Evolutionary conservation across 257 asterid genomes (phyloP).

Genomic region (Solanum sitiens): DNA sequence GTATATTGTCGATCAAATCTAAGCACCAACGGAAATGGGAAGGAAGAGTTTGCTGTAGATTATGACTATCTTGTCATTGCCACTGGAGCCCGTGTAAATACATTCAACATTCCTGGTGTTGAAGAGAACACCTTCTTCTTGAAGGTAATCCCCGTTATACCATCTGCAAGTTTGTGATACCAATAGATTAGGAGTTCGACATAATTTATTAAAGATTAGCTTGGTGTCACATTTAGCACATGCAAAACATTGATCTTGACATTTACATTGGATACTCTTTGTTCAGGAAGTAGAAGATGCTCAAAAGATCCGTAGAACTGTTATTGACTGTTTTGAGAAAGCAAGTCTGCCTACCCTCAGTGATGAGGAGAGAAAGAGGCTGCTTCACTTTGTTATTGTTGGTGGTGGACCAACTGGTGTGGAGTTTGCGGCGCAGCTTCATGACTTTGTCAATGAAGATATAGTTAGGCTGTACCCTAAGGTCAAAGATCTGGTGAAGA

Average conservation of each 20-base stretch:
- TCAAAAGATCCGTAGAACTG: constrained; percentile 78
- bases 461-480: constrained; percentile 66
- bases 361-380: constrained; percentile 71
- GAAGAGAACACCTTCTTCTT: constrained; percentile 82
- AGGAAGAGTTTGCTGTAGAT: constrained; percentile 73
- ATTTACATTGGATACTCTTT: not conserved
- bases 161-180: not conserved
- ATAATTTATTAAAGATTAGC: not conserved
- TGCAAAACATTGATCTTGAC: not conserved
- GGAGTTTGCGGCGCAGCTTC: constrained; percentile 85
- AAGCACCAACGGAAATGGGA: constrained; percentile 31
- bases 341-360: constrained; percentile 72
- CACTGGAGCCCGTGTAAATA: constrained; percentile 83
- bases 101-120: constrained; percentile 96
- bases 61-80: constrained; percentile 89
- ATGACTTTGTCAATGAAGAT: constrained; percentile 79
- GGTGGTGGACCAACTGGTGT: constrained; percentile 98
- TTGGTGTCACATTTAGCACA: not conserved
- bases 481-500: constrained; percentile 57
- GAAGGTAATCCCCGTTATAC: constrained; percentile 41
- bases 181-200: not conserved
- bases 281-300: constrained; percentile 95
- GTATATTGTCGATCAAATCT: constrained; percentile 70
- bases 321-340: constrained; percentile 81
- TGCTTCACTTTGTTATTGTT: constrained; percentile 93